Evolutionary conservation across 2,329 filamentous ascomycete species (phyloP).

Genomic region (Alternaria gaisen): DNA sequence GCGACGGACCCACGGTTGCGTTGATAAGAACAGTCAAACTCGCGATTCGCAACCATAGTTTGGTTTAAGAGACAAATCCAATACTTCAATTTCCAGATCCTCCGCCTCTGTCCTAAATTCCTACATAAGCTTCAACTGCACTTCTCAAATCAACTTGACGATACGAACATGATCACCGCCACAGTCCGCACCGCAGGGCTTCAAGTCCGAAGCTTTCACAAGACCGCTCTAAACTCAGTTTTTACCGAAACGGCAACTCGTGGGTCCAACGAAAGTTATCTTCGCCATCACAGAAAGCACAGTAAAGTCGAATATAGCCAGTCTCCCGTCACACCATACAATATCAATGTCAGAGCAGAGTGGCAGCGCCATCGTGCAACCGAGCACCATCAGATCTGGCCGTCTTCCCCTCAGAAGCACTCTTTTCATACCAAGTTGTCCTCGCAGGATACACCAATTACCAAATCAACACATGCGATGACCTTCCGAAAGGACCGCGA

Average conservation of each 20-base stretch:
- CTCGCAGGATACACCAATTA: neutral
- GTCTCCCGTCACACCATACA: neutral
- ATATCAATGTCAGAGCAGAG: neutral
- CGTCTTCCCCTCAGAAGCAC: neutral
- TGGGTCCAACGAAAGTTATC: neutral
- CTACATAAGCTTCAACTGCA: neutral
- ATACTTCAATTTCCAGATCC: neutral
- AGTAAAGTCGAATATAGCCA: neutral
- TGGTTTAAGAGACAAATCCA: neutral
- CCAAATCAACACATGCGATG: neutral
- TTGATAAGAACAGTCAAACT: neutral
- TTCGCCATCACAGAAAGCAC: neutral
- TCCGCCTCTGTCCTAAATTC: neutral
- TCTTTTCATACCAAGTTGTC: neutral
- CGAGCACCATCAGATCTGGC: neutral
- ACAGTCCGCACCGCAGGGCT: neutral
- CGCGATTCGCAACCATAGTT: neutral
- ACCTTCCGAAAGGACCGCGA: neutral
- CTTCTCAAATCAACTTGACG: neutral
- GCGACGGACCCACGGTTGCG: neutral
- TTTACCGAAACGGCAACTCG: neutral
- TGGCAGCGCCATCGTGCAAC: neutral
- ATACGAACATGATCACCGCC: neutral
- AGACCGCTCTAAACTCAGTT: neutral
- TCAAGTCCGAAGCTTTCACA: neutral